Base-by-base conservation (phyloP, 2,329 filamentous ascomycete genomes). In the Botrytis tulipae region DNA sequence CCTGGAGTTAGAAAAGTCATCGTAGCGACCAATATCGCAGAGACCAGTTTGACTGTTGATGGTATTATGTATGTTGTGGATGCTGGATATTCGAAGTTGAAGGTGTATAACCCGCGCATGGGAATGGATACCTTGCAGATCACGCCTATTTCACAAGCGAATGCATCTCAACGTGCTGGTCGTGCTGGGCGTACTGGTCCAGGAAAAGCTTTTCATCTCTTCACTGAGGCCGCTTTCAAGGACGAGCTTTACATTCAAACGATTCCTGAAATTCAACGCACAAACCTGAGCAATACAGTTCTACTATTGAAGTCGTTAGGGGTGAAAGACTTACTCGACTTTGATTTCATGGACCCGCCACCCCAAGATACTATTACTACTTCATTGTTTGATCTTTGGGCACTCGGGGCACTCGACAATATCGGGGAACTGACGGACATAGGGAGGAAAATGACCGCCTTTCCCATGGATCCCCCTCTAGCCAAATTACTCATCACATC, bases 41-140 rank as follows among this genome's bases (percentile, higher is more conserved):
- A 99, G 83, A 99, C 96, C 0, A 97, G 94, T 86, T 86, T 99
- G 84, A 99, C 96, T 0, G 96, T 99, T 9, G 96, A 99, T 80
- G 96, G 96, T 77, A 99, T 99, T 83, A 98, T 98, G 92, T 99
- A 97, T 79, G 96, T 99, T 35, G 96, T 99, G 7, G 96, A 99
- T 82, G 91, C 93, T 2, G 96, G 96, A 0, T 99, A 95, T 82
- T 97, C 94, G 2, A 99, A 99, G 82, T 89, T 98, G 81, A 99
- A 99, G 82, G 96, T 99, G 7, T 99, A 98, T 84, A 99, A 99
- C 79, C 95, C 96, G 9, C 93, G 95, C 71, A 98, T 99, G 94
- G 96, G 96, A 73, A 99, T 99, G 96, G 96, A 99, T 80, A 98
- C 95, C 0, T 88, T 99, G 22, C 96, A 98, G 80, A 97, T 99